phyloP scores from a whole-genome alignment of 345 rosid species.

The Citrus australasica region DNA sequence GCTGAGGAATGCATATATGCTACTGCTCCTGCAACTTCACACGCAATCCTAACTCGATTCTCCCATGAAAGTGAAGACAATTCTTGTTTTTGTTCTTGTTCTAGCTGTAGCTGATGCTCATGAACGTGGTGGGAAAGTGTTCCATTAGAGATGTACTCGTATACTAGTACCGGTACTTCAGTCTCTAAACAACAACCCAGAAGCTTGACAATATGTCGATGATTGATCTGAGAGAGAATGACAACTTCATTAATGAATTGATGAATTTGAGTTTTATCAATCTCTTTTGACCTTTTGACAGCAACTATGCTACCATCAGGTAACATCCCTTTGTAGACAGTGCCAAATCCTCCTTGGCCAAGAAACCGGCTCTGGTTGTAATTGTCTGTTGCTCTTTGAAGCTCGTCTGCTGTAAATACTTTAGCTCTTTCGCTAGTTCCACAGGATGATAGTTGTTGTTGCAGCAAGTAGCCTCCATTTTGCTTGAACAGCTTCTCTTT shows the following conservation, averaged over 20 bases:
- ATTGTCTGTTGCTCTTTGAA: slow-evolving; percentile 24
- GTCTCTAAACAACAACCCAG: too few relatives aligned
- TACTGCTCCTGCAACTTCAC: slow-evolving; percentile 28
- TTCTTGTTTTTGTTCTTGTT: background rate
- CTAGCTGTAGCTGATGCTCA: background rate
- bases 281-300: slow-evolving; percentile 12
- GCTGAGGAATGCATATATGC: slow-evolving; percentile 30
- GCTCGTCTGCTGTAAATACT: slow-evolving; percentile 19
- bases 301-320: background rate
- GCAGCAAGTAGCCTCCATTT: slow-evolving; percentile 24
- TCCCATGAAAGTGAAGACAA: slow-evolving; percentile 21
- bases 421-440: slow-evolving; percentile 12
- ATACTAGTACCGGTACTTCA: too few relatives aligned
- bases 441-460: slow-evolving; percentile 9
- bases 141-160: slow-evolving; percentile 14
- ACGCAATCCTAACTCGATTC: slow-evolving; percentile 25
- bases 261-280: background rate
- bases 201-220: too few relatives aligned
- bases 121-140: slow-evolving; percentile 20
- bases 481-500: slow-evolving; percentile 18
- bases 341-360: slow-evolving; percentile 27
- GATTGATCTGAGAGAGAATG: too few relatives aligned
- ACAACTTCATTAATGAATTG: too few relatives aligned
- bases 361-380: slow-evolving; percentile 19
- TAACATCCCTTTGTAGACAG: too few relatives aligned